A percentile compares a stretch with the other conserved stretches of the same genome.
These are phyloP conservation scores for Aspergillus candidus DNA, from an alignment of 2,329 filamentous ascomycete species.

Conservation along the genomic window DNA sequence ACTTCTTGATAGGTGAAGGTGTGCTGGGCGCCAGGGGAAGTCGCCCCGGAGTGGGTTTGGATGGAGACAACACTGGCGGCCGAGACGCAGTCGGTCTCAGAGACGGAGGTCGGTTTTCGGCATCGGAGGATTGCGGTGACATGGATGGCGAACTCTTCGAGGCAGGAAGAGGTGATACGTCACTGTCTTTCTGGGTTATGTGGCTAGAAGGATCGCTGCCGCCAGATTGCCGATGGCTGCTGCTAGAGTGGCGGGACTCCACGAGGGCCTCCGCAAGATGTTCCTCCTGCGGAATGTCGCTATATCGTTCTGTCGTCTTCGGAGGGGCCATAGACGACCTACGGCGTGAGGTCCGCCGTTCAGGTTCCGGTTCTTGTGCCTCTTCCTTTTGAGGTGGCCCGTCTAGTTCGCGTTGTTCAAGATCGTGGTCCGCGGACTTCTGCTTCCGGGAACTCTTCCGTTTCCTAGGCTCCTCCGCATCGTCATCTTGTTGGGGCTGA, in stretches of 20 bases:
- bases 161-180: slow-evolving; percentile 25
- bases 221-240: slow-evolving; percentile 3
- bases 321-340: slow-evolving; percentile 26
- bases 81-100: slow-evolving; percentile 51
- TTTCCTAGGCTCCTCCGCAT: background rate
- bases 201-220: slow-evolving; percentile 7
- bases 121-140: slow-evolving; percentile 70
- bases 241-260: slow-evolving; percentile 19
- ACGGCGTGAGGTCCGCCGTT: slow-evolving; percentile 13
- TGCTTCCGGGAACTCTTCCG: background rate
- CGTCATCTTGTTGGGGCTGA: slow-evolving; percentile 5
- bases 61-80: slow-evolving; percentile 28
- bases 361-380: slow-evolving; percentile 11
- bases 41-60: slow-evolving; percentile 32
- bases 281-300: slow-evolving; percentile 32
- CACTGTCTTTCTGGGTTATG: slow-evolving; percentile 8
- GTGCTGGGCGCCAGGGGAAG: slow-evolving; percentile 41
- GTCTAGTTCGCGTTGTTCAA: slow-evolving; percentile 11
- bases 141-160: slow-evolving; percentile 53
- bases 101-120: slow-evolving; percentile 71
- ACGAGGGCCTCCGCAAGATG: slow-evolving; percentile 28
- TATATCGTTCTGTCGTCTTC: slow-evolving; percentile 33
- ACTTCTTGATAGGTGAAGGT: slow-evolving; percentile 58
- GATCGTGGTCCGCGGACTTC: slow-evolving; percentile 3
- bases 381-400: slow-evolving; percentile 17